Percentiles rank a stretch among this genome's conserved stretches.
phyloP scores from a whole-genome alignment of 2,329 filamentous ascomycete genomes.

The Penicillium polonicum region DNA sequence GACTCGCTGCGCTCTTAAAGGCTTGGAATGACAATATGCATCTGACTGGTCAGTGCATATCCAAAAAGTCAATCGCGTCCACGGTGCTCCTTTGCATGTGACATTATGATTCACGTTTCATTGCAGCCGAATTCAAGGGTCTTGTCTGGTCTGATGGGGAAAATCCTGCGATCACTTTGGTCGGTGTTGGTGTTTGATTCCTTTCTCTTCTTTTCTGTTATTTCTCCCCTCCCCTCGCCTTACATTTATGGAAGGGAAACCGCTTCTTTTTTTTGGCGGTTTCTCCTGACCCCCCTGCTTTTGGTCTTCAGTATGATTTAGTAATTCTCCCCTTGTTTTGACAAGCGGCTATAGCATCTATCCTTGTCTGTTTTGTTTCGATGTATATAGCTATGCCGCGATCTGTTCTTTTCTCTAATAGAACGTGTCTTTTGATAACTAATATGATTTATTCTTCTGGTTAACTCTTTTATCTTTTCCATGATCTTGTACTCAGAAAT shows the following conservation, averaged over 20 bases:
- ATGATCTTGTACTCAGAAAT: neutral
- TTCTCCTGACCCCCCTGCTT: neutral
- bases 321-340: conserved; percentile 18
- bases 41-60: conserved; percentile 14
- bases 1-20: conserved; percentile 72
- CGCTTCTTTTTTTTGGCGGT: neutral
- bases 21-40: conserved; percentile 1
- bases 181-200: conserved; percentile 29
- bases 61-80: conserved; percentile 3
- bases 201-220: conserved; percentile 11
- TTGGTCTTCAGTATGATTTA: conserved; percentile 24
- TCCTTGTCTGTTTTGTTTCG: conserved; percentile 10
- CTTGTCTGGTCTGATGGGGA: conserved; percentile 16
- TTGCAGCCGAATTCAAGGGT: conserved; percentile 18
- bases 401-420: conserved; percentile 19
- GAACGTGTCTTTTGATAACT: conserved; percentile 19
- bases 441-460: conserved; percentile 20
- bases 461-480: neutral
- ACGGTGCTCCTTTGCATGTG: conserved; percentile 23
- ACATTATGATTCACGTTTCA: conserved; percentile 32
- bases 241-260: conserved; percentile 9
- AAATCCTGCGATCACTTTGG: conserved; percentile 15
- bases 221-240: neutral
- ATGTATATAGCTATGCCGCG: conserved; percentile 29
- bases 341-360: conserved; percentile 21